Base-by-base conservation (phyloP, 1,284 basidiomycete genomes). In the Ustilago hordei region DNA sequence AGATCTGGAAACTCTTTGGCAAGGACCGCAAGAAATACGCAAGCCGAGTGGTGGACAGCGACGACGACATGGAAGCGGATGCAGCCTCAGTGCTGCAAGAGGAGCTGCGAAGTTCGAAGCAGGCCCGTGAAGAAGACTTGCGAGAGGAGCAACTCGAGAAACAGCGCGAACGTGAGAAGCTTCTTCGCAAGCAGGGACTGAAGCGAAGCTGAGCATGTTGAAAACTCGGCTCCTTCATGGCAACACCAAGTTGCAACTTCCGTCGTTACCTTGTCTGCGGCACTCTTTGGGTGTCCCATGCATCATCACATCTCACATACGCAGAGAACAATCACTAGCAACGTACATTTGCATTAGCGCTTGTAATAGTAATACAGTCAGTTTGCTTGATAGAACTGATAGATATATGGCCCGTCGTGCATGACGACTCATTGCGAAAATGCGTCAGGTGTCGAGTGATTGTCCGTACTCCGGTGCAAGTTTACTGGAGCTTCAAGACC, bases 61-160 rank as follows among this genome's bases (percentile, higher is more conserved):
- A 84, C 59, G 82, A 84, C 58, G 84, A 85, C 28, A 85, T 85
- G 84, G 84, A 85, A 53, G 84, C 84, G 4, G 83, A 81, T 28
- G 80, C 82, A 8, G 70, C 61, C 0, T 78, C 74, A 31, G 80
- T 85, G 52, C 55, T 78, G 23, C 64, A 70, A 45, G 84, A 85
- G 43, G 84, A 85, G 65, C 55, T 72, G 54, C 72, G 80, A 23
- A 79, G 80, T 38, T 73, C 82, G 0, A 66, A 60, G 54, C 66
- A 75, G 35, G 83, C 79, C 4, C 62, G 79, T 4, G 67, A 79
- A 47, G 83, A 85, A 36, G 83, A 85, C 59, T 52, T 78, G 60
- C 60, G 75, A 28, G 83, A 83, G 35, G 81, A 83, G 61, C 64
- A 69, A 55, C 41, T 64, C 36, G 76, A 80, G n/a, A 61, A 64